Base-by-base conservation (phyloP, 345 rosid genomes). In the Diplotaxis tenuifolia region DNA sequence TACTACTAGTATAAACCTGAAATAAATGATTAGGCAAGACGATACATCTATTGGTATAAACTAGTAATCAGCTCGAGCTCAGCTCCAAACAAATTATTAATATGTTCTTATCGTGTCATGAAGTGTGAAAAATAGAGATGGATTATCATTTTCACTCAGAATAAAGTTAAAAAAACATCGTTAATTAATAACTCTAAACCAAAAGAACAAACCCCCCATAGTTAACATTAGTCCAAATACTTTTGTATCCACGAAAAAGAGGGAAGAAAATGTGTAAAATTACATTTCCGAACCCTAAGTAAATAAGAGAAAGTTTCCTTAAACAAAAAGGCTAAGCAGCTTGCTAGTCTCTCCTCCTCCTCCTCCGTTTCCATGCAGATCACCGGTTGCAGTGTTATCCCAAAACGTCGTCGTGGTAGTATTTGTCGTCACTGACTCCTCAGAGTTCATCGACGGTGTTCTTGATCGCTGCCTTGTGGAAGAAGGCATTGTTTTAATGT, bases 391-490 rank as follows among this genome's bases (percentile, higher is more conserved):
- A 29, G 83, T 82, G 4, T 86, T 86, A 6, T 86, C 88, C 6
- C 82, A 82, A 64, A 86, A 87, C 18, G 98, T 83, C 23, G 92
- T 12, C 52, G 74, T 62, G 2, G 69, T 70, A 0, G 72, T n/a
- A n/a, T n/a, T n/a, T n/a, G n/a, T 65, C 27, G 89, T 88, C 11
- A 60, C 92, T 1, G 97, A 94, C 50, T 83, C 97, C 84, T 89
- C 96, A 2, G 96, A 94, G 77, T 86, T 89, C 96, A 89, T 86
- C 15, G 97, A 93, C 60, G 93, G 93, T 22, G 91, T 82, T 25
- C 60, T 83, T 1, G 88, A 84, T 57, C 96, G 78, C 57, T 84
- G 71, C 34, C 72, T 67, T 6, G 52, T 47, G 1, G 61, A 65
- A 55, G 71, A 42, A 23, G 75, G 55, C 4, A 23, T 53, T 14